phyloP scores from a whole-genome alignment of 768 basidiomycete genomes.

The Kwoniella botswanensis region DNA sequence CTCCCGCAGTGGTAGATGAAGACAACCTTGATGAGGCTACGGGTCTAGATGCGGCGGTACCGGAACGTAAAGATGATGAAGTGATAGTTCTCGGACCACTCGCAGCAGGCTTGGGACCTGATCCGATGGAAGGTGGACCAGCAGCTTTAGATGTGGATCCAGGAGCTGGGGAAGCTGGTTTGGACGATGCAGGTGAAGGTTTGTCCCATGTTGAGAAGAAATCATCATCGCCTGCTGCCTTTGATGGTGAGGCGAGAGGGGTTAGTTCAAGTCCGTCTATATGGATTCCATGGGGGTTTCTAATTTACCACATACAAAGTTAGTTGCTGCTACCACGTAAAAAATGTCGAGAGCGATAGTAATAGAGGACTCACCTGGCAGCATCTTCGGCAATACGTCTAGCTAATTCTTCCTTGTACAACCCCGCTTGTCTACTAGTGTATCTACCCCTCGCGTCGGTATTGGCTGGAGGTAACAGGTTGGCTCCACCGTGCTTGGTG shows the following conservation, averaged over 20 bases:
- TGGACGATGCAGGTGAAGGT: conserved; percentile 64
- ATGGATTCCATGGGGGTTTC: conserved; percentile 75
- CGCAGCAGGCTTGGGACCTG: conserved; percentile 40
- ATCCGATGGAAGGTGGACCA: conserved; percentile 42
- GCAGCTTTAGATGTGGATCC: conserved; percentile 61
- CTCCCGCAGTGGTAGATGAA: conserved; percentile 47
- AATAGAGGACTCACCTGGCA: conserved; percentile 62
- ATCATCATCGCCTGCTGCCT: conserved; percentile 66
- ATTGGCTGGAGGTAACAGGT: conserved; percentile 66
- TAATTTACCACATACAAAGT: conserved; percentile 49
- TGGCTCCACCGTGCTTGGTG: conserved; percentile 78
- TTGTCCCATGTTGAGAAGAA: conserved; percentile 99
- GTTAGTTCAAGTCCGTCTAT: conserved; percentile 75
- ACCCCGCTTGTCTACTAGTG: conserved; percentile 75
- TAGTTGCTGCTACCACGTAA: neutral
- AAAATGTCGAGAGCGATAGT: neutral
- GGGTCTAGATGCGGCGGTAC: conserved; percentile 60
- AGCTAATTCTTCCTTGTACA: conserved; percentile 91
- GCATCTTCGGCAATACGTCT: conserved; percentile 78
- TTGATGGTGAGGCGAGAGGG: conserved; percentile 51
- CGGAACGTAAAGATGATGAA: conserved; percentile 57
- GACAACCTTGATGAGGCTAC: conserved; percentile 54
- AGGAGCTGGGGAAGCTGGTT: conserved; percentile 63
- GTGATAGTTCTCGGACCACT: conserved; percentile 59
- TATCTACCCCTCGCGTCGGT: conserved; percentile 89